phyloP scores from a whole-genome alignment of 2,329 filamentous ascomycete species.

The Cladorrhinum sp. region DNA sequence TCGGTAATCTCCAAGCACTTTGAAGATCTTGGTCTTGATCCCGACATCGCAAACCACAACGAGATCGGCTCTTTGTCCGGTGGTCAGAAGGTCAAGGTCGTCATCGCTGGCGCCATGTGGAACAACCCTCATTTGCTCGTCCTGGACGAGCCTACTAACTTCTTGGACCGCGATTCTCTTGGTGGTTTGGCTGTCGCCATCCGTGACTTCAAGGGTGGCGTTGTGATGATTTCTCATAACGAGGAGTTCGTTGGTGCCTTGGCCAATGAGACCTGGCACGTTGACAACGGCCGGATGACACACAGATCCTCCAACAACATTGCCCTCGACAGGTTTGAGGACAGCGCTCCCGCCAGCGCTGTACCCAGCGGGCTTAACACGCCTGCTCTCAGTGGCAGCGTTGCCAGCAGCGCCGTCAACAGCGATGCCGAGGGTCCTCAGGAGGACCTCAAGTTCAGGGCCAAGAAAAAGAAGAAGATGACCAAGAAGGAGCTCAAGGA shows the following conservation, averaged over 20 bases:
- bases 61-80: constrained; percentile 94
- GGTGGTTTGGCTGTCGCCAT: constrained; percentile 97
- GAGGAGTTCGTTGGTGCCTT: constrained; percentile 97
- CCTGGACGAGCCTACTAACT: constrained; percentile 98
- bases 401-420: constrained; percentile 65
- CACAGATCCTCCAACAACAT: constrained; percentile 76
- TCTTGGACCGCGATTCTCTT: constrained; percentile 95
- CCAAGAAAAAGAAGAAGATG: constrained; percentile 97
- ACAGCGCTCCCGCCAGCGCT: constrained; percentile 63
- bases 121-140: constrained; percentile 98
- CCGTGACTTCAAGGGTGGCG: constrained; percentile 95
- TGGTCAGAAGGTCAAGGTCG: constrained; percentile 98
- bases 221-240: constrained; percentile 99
- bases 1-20: constrained; percentile 97
- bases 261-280: constrained; percentile 94
- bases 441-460: constrained; percentile 75
- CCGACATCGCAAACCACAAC: constrained; percentile 98
- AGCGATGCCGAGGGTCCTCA: constrained; percentile 69
- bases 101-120: constrained; percentile 95
- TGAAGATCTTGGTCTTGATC: constrained; percentile 91
- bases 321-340: constrained; percentile 81
- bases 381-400: constrained; percentile 55
- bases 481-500: constrained; percentile 97
- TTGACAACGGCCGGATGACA: constrained; percentile 81
- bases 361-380: constrained; percentile 57